Base-by-base conservation (phyloP, 768 basidiomycete species). In the Collybia sordida region DNA sequence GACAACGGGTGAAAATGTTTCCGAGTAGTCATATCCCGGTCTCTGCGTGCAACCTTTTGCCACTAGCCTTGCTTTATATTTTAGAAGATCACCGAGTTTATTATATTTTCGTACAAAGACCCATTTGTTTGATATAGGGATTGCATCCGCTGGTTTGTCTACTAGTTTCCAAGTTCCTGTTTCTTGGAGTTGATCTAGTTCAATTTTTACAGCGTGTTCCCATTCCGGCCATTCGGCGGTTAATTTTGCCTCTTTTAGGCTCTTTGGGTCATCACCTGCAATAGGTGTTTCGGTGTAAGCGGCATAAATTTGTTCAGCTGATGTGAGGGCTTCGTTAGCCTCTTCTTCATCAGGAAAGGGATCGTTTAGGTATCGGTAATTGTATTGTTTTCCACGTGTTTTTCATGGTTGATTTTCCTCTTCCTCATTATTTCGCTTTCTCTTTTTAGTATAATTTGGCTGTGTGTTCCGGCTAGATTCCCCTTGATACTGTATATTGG, bases 31-130 rank as follows among this genome's bases (percentile, higher is more conserved):
- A 17, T 64, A 41, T 4, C 71, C 70, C 14, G 61, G 61, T 1
- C 58, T 51, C 49, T 75, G 72, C 11, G 59, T 51, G 54, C 62
- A 71, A 5, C 73, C 72, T 47, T 69, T 59, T 4, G 70, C 69
- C 12, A 71, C 70, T 7, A 73, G 55, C 22, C 67, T 38, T 6
- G 62, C 71, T 50, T 75, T 73, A 55, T 68, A 63, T 4, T 57
- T 45, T 1, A 49, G 45, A 37, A 71, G 43, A 1, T 50, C 53
- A 12, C 73, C 70, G 5, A 55, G 24, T 2, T 51, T 52, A 47
- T 72, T 61, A 14, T 43, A 37, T 49, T 75, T 75, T 12, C 50
- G 31, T 21, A 47, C 52, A 53, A 66, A 72, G 12, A 66, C 59
- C 63, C 63, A 64, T 47, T 57, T 58, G 4, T 52, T 58, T 0